phyloP scores from a whole-genome alignment of 768 basidiomycete genomes.

The Gyrodon lividus region DNA sequence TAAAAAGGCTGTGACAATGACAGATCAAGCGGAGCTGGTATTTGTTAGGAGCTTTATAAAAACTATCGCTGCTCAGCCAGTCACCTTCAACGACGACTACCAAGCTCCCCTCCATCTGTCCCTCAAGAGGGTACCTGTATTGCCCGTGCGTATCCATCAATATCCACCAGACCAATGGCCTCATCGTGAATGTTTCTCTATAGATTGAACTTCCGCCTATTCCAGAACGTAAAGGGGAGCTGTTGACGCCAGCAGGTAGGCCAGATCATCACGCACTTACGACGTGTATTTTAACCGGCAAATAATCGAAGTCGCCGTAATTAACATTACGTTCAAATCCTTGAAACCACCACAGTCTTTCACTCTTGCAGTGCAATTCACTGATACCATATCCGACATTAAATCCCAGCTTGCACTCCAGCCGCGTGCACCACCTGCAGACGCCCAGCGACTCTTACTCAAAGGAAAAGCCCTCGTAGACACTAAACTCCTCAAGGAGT shows the following conservation, averaged over 20 bases:
- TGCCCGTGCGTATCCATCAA: slow-evolving; percentile 50
- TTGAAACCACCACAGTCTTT: slow-evolving; percentile 81
- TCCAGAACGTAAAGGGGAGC: slow-evolving; percentile 47
- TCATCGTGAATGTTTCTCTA: slow-evolving; percentile 10
- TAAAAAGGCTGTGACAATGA: slow-evolving; percentile 32
- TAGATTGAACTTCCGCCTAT: slow-evolving; percentile 63
- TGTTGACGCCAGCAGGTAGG: slow-evolving; percentile 34
- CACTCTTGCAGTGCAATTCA: slow-evolving; percentile 67
- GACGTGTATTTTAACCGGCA: slow-evolving; percentile 12
- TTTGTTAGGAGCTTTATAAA: slow-evolving; percentile 68
- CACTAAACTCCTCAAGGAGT: slow-evolving; percentile 86
- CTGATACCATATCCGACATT: slow-evolving; percentile 81
- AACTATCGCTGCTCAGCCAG: slow-evolving; percentile 63
- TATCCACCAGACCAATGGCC: background rate
- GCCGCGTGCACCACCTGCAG: slow-evolving; percentile 70
- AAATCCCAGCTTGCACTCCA: slow-evolving; percentile 73
- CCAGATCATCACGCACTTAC: background rate
- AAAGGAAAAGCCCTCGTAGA: slow-evolving; percentile 95
- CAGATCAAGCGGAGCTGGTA: slow-evolving; percentile 57
- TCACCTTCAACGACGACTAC: slow-evolving; percentile 72
- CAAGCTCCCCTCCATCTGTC: slow-evolving; percentile 66
- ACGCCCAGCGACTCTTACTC: slow-evolving; percentile 81
- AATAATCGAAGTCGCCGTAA: slow-evolving; percentile 16
- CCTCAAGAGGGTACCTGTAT: slow-evolving; percentile 66
- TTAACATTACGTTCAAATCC: slow-evolving; percentile 86